These are phyloP conservation scores for Symmetrospora coprosmae DNA, from an alignment of 768 basidiomycete genomes.

Conservation along the genomic window DNA sequence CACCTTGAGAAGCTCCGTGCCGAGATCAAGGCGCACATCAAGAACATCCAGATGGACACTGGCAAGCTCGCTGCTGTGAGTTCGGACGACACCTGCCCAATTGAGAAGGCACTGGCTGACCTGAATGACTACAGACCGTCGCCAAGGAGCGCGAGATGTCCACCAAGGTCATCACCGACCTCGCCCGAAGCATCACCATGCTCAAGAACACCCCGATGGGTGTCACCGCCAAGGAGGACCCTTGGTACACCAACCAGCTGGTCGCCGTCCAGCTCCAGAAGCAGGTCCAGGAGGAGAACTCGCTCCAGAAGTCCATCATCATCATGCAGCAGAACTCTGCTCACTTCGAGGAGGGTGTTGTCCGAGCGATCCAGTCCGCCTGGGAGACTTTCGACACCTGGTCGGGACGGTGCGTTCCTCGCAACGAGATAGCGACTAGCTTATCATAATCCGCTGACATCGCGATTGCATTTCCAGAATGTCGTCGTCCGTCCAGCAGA, in stretches of 20 bases:
- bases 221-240: slow-evolving; percentile 65
- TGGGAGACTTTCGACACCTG: slow-evolving; percentile 91
- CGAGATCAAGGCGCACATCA: slow-evolving; percentile 96
- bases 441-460: not conserved
- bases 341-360: slow-evolving; percentile 91
- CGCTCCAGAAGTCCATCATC: slow-evolving; percentile 89
- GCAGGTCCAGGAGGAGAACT: slow-evolving; percentile 83
- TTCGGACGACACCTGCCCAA: not conserved
- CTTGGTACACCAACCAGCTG: slow-evolving; percentile 51
- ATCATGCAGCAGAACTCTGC: slow-evolving; percentile 94
- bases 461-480: slow-evolving; percentile 41
- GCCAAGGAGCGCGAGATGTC: slow-evolving; percentile 87
- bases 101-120: slow-evolving; percentile 50
- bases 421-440: not conserved
- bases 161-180: slow-evolving; percentile 67
- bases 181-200: slow-evolving; percentile 69
- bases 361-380: slow-evolving; percentile 83
- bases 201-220: slow-evolving; percentile 90
- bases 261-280: slow-evolving; percentile 69
- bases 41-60: slow-evolving; percentile 38
- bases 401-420: slow-evolving; percentile 32
- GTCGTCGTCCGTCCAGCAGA: slow-evolving; percentile 55
- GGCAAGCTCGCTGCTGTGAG: slow-evolving; percentile 33
- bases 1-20: slow-evolving; percentile 86
- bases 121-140: slow-evolving; percentile 74